Conservation (phyloP, 1,139 yeast species). For the Sugiyamaella grinbergsii region DNA sequence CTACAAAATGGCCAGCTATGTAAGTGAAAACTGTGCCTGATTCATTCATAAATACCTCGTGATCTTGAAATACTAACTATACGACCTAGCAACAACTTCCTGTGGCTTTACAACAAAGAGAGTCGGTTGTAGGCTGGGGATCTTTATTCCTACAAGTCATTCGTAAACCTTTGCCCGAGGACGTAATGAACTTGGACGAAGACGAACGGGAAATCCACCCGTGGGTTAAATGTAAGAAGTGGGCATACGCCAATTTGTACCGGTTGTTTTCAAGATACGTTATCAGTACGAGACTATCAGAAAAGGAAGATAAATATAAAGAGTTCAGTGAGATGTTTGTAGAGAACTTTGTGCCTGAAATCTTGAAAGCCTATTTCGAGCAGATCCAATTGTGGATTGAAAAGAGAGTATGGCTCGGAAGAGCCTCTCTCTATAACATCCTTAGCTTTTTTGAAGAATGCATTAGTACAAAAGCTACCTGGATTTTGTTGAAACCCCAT, state of each 20-base stretch:
- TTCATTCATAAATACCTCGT: too few relatives aligned
- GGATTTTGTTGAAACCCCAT: constrained; percentile 73
- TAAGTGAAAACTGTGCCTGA: too few relatives aligned
- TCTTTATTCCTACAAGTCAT: constrained; percentile 72
- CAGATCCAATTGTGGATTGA: constrained; percentile 76
- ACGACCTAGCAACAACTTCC: constrained; percentile 66
- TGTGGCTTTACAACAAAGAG: constrained; percentile 59
- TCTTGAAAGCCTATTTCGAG: constrained; percentile 62
- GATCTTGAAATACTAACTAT: not conserved
- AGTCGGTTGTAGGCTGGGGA: constrained; percentile 69
- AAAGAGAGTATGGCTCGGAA: constrained; percentile 66
- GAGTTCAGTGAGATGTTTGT: constrained; percentile 42
- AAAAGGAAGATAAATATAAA: constrained; percentile 39
- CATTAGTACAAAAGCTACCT: constrained; percentile 65
- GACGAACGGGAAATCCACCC: constrained; percentile 53
- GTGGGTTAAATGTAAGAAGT: constrained; percentile 82
- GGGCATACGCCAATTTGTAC: constrained; percentile 82
- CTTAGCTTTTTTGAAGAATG: constrained; percentile 72
- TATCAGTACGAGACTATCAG: constrained; percentile 42
- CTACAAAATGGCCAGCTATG: constrained; percentile 75
- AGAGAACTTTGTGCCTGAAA: constrained; percentile 67
- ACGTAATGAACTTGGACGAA: constrained; percentile 49
- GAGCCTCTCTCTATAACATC: constrained; percentile 65
- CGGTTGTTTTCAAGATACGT: constrained; percentile 79
- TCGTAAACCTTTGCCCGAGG: constrained; percentile 59